A percentile compares a stretch with the other conserved stretches of the same genome.
These are phyloP conservation scores for Backusella mclennaniae DNA, from an alignment of 192 early-diverging fungal species.

Conservation along the genomic window DNA sequence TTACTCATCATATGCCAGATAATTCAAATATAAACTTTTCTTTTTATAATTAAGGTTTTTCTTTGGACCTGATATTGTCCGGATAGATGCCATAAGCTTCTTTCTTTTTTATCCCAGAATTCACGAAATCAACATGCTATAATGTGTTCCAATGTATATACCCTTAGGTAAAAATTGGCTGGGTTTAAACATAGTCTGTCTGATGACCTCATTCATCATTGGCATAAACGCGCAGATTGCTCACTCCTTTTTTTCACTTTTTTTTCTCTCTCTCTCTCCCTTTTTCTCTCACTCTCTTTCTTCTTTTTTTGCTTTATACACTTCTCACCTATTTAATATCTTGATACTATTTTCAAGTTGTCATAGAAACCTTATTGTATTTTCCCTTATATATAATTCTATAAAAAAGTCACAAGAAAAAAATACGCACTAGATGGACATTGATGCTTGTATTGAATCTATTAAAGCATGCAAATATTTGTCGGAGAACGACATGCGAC, in stretches of 20 bases:
- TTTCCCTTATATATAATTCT: background rate
- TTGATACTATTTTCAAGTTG: background rate
- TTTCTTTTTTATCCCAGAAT: too few species aligned
- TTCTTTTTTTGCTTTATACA: background rate
- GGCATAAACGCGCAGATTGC: constrained; percentile 2
- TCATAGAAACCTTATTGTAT: background rate
- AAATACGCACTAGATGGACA: constrained; percentile 25
- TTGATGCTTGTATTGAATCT: constrained; percentile 89
- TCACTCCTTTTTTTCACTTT: background rate
- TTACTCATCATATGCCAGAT: too few species aligned
- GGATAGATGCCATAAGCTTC: too few species aligned
- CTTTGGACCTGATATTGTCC: too few species aligned
- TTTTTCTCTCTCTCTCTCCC: background rate
- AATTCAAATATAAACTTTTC: too few species aligned
- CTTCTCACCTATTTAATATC: background rate
- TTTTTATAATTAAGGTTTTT: too few species aligned
- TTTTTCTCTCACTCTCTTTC: background rate
- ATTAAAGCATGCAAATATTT: constrained; percentile 92
- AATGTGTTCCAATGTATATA: too few species aligned
- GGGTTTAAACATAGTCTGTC: background rate
- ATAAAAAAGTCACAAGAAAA: background rate
- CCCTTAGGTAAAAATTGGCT: background rate
- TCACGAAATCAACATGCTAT: too few species aligned
- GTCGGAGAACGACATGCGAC: constrained; percentile 92
- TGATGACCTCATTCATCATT: constrained; percentile 3